Evolutionary conservation across 1,139 yeast species (phyloP), one percentile per base, ranked within the genome.

Genomic region (Debaryomyces fabryi): DNA sequence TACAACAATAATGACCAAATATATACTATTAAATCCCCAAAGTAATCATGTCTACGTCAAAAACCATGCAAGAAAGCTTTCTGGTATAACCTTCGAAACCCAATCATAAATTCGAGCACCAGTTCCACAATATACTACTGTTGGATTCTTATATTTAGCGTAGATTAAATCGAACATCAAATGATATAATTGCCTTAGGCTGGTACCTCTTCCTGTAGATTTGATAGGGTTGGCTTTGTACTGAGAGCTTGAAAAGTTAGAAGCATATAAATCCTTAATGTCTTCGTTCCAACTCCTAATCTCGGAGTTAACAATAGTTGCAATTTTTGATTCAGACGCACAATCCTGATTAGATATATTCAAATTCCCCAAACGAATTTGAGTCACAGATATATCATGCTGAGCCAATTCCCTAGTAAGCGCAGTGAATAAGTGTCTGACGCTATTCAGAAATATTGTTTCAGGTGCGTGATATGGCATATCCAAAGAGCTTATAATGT

Each of bases 151-250:
- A 12, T 52, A 57, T 21, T 53, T 54, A 7, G 59, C 50, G 54
- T 80, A 81, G 3, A 82, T 63, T 54, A 83, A 63, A 55, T 84
- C 89, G 59, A 77, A 84, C 8, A 83, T 60, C 33, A 74, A 64
- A 59, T 82, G 82, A 56, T 82, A 80, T 30, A 83, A 69, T n/a
- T 69, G 74, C 44, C 76, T 69, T 44, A 83, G 66, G 42, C 69
- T 69, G 1, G 74, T 62, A 2, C 81, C 81, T 50, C 58, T 68
- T 5, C 71, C 69, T 6, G 71, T 56, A 3, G 72, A 62, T 41
- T 64, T 65, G 3, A 74, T 66, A 0, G 79, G 77, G 29, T 62
- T 65, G 1, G 72, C 57, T 41, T 59, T 62, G 42, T 52, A 59
- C 50, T 74, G 77, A 3, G 77, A 58, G 36, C 61, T 60, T 42